Percentiles rank a stretch among this genome's conserved stretches.
phyloP scores from a whole-genome alignment of 768 basidiomycete genomes.

The Cantharellus anzutake region DNA sequence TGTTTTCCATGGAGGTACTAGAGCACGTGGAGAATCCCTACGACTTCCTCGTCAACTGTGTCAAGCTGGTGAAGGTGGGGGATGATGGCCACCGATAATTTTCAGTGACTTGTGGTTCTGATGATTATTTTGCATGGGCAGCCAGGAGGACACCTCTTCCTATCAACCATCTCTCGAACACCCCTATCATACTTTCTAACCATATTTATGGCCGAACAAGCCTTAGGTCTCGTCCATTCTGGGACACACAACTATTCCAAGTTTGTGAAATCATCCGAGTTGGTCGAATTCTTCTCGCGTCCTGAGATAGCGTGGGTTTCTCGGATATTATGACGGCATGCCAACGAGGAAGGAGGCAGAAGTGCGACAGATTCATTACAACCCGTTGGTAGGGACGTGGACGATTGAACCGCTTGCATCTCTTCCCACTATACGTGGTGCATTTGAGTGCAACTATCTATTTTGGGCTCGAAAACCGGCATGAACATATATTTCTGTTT shows the following conservation, averaged over 20 bases:
- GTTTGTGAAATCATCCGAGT: constrained; percentile 72
- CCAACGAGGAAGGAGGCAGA: constrained; percentile 42
- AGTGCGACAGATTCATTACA: constrained; percentile 57
- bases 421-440: constrained; percentile 16
- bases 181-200: constrained; percentile 52
- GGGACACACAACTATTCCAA: constrained; percentile 91
- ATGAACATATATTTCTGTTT: no score
- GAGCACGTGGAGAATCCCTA: constrained; percentile 93
- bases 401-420: constrained; percentile 40
- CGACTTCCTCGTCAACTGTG: constrained; percentile 63
- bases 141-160: constrained; percentile 91
- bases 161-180: constrained; percentile 86
- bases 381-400: constrained; percentile 56
- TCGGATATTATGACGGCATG: constrained; percentile 30
- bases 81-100: no score
- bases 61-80: constrained; percentile 69
- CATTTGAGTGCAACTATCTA: constrained; percentile 53
- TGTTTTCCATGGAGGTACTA: constrained; percentile 94
- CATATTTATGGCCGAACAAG: constrained; percentile 62
- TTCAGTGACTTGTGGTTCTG: no score
- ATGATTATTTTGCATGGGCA: constrained; percentile 16
- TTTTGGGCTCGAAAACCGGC: constrained; percentile 71
- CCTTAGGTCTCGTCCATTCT: constrained; percentile 56
- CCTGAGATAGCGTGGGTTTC: constrained; percentile 20
- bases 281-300: constrained; percentile 57